Conservation (phyloP, 768 basidiomycete genomes). For the Trametes sanguinea region DNA sequence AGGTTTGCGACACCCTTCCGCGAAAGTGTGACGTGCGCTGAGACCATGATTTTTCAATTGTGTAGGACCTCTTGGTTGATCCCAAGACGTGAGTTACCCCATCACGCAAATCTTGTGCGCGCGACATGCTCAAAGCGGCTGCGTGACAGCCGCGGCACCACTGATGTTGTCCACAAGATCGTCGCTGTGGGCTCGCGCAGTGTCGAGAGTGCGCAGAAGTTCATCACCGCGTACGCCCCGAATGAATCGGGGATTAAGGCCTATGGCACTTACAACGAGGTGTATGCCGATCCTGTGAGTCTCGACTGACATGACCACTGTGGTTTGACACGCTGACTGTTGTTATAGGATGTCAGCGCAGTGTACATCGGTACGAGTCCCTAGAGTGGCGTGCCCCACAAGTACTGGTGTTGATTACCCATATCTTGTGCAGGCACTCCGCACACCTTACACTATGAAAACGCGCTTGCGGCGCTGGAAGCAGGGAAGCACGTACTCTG, state of each 20-base stretch:
- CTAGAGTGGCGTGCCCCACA: background rate
- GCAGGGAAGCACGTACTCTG: conserved; percentile 85
- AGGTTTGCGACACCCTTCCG: conserved; percentile 42
- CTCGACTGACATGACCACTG: background rate
- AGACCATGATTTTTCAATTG: background rate
- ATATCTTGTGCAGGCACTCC: conserved; percentile 64
- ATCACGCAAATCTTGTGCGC: background rate
- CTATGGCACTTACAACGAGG: conserved; percentile 73
- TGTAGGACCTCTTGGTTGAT: conserved; percentile 73
- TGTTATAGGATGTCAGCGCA: conserved; percentile 62
- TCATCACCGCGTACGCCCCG: conserved; percentile 55
- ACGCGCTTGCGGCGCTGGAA: conserved; percentile 72
- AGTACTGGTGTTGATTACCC: background rate
- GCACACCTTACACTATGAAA: conserved; percentile 80
- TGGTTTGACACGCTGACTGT: background rate
- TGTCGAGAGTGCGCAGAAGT: conserved; percentile 65
- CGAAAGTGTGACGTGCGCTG: background rate
- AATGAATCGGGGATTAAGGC: conserved; percentile 60
- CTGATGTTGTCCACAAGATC: conserved; percentile 68
- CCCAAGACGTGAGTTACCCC: conserved; percentile 57
- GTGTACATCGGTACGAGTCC: conserved; percentile 64
- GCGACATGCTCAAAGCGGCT: background rate
- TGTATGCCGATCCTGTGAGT: conserved; percentile 68
- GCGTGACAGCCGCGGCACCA: conserved; percentile 54
- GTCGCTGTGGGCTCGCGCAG: conserved; percentile 78